phyloP scores from a whole-genome alignment of 169 alveolate species.

The Eimeria sp. region DNA sequence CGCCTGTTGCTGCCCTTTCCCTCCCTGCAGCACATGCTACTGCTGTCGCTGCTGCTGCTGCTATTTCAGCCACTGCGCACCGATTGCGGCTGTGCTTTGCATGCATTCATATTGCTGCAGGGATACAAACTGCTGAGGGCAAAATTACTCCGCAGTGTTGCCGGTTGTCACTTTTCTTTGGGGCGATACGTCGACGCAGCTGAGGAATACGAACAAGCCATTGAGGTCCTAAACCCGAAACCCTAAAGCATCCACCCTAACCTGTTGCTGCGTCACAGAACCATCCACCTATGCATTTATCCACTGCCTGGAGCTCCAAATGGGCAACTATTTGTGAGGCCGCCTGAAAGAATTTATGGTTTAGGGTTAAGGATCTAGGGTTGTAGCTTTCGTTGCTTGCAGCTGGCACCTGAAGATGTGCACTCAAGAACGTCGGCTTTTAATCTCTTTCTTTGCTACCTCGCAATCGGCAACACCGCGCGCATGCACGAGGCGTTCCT shows the following conservation, averaged over 20 bases:
- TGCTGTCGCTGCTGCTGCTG: not conserved
- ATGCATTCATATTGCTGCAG: slow-evolving; percentile 2
- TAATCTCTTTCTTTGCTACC: slow-evolving; percentile 70
- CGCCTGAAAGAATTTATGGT: too few species aligned
- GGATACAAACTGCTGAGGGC: slow-evolving; percentile 73
- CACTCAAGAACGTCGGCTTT: not conserved
- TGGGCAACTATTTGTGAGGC: too few species aligned
- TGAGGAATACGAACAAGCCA: slow-evolving; percentile 64
- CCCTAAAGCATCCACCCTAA: not conserved
- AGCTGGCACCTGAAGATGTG: slow-evolving; percentile 20
- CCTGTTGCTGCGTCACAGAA: not conserved
- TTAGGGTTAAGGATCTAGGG: not conserved
- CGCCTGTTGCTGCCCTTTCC: not conserved
- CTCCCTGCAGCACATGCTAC: not conserved
- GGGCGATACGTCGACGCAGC: slow-evolving; percentile 64
- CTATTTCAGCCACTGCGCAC: too few species aligned
- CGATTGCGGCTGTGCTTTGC: not conserved
- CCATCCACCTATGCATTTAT: too few species aligned
- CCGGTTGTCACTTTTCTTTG: slow-evolving; percentile 36
- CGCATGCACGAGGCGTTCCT: slow-evolving; percentile 63
- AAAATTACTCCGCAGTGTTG: slow-evolving; percentile 34
- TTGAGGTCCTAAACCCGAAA: slow-evolving; percentile 59
- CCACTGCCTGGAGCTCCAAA: too few species aligned
- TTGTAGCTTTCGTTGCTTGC: not conserved
- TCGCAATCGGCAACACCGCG: slow-evolving; percentile 47